Evolutionary conservation across 1,139 yeast genomes (phyloP).

Genomic region (Blastobotrys elegans): DNA sequence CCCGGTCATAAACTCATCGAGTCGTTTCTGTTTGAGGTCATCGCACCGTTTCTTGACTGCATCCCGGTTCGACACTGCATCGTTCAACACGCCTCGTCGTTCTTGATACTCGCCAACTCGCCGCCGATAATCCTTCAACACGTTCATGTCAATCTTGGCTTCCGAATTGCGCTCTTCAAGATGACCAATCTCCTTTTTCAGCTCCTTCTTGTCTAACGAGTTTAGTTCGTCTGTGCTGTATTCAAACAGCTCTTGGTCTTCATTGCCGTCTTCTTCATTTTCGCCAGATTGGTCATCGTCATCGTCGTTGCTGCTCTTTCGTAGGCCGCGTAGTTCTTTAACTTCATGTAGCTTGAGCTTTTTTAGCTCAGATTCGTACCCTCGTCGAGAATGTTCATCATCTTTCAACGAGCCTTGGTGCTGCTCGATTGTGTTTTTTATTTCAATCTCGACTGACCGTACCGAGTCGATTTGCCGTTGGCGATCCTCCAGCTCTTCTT

Average conservation of each 20-base stretch:
- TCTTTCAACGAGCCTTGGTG: conserved; percentile 43
- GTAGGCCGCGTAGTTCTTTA: conserved; percentile 15
- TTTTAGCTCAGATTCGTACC: conserved; percentile 30
- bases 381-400: conserved; percentile 39
- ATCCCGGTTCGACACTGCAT: conserved; percentile 65
- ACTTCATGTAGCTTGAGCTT: conserved; percentile 30
- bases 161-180: conserved; percentile 55
- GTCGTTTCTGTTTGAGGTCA: conserved; percentile 64
- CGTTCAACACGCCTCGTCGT: conserved; percentile 62
- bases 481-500: conserved; percentile 47
- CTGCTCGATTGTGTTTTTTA: conserved; percentile 61
- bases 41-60: conserved; percentile 58
- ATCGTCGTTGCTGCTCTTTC: conserved; percentile 7
- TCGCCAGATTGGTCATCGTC: conserved; percentile 15
- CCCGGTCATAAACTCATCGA: conserved; percentile 91
- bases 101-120: conserved; percentile 60
- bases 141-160: conserved; percentile 65
- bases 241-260: conserved; percentile 19
- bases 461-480: conserved; percentile 53
- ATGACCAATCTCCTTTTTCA: conserved; percentile 50
- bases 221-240: conserved; percentile 52
- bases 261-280: conserved; percentile 11
- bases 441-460: conserved; percentile 65
- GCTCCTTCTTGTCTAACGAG: conserved; percentile 44
- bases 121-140: conserved; percentile 69